Evolutionary conservation across 345 rosid genomes (phyloP).

Genomic region (Eucalyptus globulus): DNA sequence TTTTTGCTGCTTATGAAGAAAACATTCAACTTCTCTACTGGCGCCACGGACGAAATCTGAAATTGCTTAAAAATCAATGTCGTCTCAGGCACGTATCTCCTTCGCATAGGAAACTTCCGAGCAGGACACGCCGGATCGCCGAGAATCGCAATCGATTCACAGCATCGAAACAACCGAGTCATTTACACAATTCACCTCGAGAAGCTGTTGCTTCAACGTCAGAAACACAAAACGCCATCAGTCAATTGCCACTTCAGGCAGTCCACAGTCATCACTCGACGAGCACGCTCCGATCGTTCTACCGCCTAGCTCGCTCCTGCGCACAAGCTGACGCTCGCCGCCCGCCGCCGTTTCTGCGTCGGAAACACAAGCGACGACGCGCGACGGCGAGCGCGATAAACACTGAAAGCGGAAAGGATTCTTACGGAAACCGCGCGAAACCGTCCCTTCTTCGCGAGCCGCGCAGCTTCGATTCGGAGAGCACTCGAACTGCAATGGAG

Average conservation of each 20-base stretch:
- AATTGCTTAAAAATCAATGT: background rate
- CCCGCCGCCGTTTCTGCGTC: background rate
- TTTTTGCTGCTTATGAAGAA: background rate
- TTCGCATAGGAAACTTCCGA: background rate
- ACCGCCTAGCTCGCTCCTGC: background rate
- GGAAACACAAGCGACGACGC: background rate
- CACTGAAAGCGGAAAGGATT: background rate
- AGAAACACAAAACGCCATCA: background rate
- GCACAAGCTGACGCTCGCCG: background rate
- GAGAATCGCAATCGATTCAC: background rate
- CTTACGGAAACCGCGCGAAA: background rate
- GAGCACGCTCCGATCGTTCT: background rate
- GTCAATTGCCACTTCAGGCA: background rate
- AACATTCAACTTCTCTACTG: background rate
- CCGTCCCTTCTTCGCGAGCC: background rate
- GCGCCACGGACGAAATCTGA: background rate
- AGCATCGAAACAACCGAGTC: background rate
- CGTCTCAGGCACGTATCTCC: background rate
- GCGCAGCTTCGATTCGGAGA: background rate
- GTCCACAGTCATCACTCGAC: background rate
- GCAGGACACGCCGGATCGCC: background rate
- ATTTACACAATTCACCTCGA: background rate
- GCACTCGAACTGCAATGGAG: background rate
- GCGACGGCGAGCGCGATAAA: background rate
- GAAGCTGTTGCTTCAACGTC: background rate